These are phyloP conservation scores for Fimicolochytrium jonesii DNA, from an alignment of 192 early-diverging fungal species.

Conservation along the genomic window DNA sequence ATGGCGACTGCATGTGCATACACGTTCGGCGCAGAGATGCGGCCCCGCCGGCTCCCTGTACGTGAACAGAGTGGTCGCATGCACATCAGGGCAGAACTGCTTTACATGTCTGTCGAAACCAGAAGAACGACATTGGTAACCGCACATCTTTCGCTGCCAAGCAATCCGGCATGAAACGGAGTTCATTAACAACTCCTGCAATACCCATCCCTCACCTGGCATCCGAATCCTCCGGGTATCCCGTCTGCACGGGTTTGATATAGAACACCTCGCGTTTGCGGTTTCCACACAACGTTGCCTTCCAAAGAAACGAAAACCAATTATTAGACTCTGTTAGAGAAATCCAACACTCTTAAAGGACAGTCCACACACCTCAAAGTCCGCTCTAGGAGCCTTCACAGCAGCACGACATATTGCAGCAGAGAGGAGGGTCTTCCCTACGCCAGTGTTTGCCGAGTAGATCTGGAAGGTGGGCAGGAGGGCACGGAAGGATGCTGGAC, in stretches of 20 bases:
- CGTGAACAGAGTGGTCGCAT: constrained; percentile 50
- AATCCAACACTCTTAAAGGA: too few relatives aligned
- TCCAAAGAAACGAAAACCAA: too few relatives aligned
- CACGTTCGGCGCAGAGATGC: constrained; percentile 57
- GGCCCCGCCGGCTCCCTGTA: constrained; percentile 74
- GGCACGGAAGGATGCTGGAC: neutral
- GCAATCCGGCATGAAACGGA: neutral
- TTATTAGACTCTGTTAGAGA: too few relatives aligned
- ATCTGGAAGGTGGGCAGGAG: constrained; percentile 37
- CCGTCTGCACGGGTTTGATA: constrained; percentile 81
- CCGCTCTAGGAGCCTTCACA: constrained; percentile 15
- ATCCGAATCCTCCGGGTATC: constrained; percentile 73
- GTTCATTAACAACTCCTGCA: neutral
- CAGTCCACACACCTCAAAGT: constrained; percentile 1
- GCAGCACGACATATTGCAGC: constrained; percentile 61
- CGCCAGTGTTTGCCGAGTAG: constrained; percentile 77
- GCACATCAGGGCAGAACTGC: constrained; percentile 36
- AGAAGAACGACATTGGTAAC: neutral
- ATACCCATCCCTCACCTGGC: constrained; percentile 39
- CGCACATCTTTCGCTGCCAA: neutral
- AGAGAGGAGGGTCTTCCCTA: constrained; percentile 76
- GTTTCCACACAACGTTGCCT: too few relatives aligned
- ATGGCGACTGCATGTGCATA: constrained; percentile 3
- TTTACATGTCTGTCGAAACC: constrained; percentile 51
- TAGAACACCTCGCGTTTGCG: constrained; percentile 59